A percentile compares a stretch with the other conserved stretches of the same genome.
Conservation (phyloP, 2,329 filamentous ascomycete species). For the Trichoderma hamatum region DNA sequence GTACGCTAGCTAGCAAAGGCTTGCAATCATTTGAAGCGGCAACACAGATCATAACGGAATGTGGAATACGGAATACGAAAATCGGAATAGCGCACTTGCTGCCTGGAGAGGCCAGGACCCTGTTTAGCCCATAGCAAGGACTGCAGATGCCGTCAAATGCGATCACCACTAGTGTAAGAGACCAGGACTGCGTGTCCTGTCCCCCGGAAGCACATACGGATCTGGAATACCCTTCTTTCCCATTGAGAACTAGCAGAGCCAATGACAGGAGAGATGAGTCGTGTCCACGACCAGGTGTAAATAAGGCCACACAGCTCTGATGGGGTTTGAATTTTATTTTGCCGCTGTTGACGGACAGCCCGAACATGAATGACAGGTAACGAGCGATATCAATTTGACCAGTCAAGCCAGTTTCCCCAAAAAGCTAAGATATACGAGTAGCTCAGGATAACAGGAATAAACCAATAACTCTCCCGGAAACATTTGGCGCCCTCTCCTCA, state of each 20-base stretch:
- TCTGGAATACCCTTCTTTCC: not conserved
- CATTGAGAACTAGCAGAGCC: conserved; percentile 1
- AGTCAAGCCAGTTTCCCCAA: not conserved
- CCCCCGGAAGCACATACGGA: conserved; percentile 6
- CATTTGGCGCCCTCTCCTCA: not conserved
- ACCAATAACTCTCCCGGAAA: not conserved
- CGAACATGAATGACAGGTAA: not conserved
- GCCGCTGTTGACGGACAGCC: not conserved
- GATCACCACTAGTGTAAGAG: not conserved
- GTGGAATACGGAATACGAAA: not conserved
- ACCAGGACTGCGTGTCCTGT: not conserved
- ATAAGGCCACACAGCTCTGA: not conserved
- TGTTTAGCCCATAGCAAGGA: not conserved
- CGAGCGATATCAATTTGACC: not conserved
- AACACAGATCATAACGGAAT: not conserved
- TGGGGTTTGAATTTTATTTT: not conserved
- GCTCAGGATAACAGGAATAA: not conserved
- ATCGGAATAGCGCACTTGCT: not conserved
- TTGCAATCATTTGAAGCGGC: not conserved
- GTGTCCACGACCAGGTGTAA: not conserved
- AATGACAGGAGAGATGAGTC: not conserved
- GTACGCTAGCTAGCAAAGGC: not conserved
- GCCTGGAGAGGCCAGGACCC: not conserved
- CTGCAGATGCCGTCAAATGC: not conserved
- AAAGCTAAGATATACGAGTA: not conserved